Percentiles rank a stretch among this genome's conserved stretches.
Evolutionary conservation across 2,329 filamentous ascomycete genomes (phyloP).

Genomic region (Dactylellina leptospora): DNA sequence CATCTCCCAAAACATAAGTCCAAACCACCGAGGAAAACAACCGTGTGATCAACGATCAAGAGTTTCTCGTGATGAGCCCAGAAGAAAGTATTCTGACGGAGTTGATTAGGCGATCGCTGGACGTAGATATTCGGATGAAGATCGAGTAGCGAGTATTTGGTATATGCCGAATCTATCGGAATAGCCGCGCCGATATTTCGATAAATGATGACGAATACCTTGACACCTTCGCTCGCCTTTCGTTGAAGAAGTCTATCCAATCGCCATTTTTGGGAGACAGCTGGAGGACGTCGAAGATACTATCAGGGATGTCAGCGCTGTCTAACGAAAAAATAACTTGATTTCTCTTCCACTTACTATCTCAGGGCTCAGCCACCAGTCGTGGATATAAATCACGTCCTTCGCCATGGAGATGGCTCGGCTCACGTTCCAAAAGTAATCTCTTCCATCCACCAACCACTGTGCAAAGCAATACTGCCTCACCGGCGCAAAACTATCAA

Average conservation of each 20-base stretch:
- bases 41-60: conserved; percentile 93
- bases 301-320: conserved; percentile 24
- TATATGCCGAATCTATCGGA: conserved; percentile 97
- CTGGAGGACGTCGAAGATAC: conserved; percentile 90
- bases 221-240: conserved; percentile 93
- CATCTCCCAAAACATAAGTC: conserved; percentile 97
- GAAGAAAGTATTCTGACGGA: conserved; percentile 99
- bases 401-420: conserved; percentile 95
- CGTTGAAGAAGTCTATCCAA: conserved; percentile 90
- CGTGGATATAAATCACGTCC: conserved; percentile 98
- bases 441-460: conserved; percentile 94
- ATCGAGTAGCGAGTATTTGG: conserved; percentile 93
- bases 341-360: conserved; percentile 63
- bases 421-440: conserved; percentile 99
- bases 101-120: conserved; percentile 94
- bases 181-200: conserved; percentile 96
- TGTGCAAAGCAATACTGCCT: conserved; percentile 87
- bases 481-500: conserved; percentile 92
- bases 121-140: conserved; percentile 96
- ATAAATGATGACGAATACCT: conserved; percentile 97
- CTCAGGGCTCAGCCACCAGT: conserved; percentile 98
- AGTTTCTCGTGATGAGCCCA: conserved; percentile 99
- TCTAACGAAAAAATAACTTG: background rate
- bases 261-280: conserved; percentile 97
- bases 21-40: conserved; percentile 93